A percentile compares a stretch with the other conserved stretches of the same genome.
Evolutionary conservation across 2,329 filamentous ascomycete species (phyloP).

Genomic region (Phyllosticta citrichinensis): DNA sequence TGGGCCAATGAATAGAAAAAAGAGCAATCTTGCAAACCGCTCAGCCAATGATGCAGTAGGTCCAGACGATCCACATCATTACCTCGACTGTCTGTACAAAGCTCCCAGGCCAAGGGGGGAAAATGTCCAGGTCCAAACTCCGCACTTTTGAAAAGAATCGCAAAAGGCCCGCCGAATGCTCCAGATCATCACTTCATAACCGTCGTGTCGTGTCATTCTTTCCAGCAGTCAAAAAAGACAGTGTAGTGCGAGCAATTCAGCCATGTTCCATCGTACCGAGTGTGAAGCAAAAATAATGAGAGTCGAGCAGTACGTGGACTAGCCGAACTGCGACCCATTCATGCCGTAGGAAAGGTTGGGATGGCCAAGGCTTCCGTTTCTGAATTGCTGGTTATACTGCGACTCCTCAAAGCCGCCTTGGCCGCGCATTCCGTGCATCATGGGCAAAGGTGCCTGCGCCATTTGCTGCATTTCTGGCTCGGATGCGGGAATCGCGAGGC

Average conservation of each 20-base stretch:
- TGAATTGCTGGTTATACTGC: constrained; percentile 2
- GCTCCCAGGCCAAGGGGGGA: background rate
- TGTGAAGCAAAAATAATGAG: background rate
- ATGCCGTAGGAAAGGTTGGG: constrained; percentile 7
- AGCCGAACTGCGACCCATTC: constrained; percentile 1
- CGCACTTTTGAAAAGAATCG: background rate
- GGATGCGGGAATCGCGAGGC: constrained; percentile 3
- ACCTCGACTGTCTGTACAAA: background rate
- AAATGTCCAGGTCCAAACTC: background rate
- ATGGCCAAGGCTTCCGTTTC: constrained; percentile 5
- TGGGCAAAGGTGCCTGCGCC: background rate
- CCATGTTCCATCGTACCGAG: background rate
- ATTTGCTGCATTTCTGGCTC: constrained; percentile 5
- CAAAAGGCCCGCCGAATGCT: background rate
- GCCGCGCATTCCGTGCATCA: constrained; percentile 6
- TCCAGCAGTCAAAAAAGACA: background rate
- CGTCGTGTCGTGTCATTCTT: background rate
- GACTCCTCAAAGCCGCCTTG: constrained; percentile 4
- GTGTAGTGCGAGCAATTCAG: background rate
- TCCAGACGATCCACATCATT: background rate
- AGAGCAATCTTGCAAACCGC: background rate
- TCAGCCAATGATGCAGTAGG: background rate
- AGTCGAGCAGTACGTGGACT: background rate
- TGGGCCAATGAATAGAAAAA: background rate
- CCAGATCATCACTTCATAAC: background rate